Percentiles rank a stretch among this genome's conserved stretches.
phyloP scores from a whole-genome alignment of 805 yeast genomes.

The Lipomyces mesembrius region DNA sequence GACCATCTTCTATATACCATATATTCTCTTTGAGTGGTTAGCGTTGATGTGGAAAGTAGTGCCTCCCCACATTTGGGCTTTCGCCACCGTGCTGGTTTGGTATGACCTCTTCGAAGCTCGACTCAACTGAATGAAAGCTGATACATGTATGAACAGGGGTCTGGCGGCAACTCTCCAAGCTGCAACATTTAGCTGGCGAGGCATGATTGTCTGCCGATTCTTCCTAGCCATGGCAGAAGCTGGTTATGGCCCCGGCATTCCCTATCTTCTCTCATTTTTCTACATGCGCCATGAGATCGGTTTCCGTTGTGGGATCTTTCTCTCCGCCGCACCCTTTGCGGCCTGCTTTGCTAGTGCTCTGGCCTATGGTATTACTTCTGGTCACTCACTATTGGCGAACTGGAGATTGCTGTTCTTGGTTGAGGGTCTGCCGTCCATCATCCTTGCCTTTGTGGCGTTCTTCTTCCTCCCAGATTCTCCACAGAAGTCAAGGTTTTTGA shows the following conservation, averaged over 20 bases:
- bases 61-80: constrained; percentile 43
- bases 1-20: constrained; percentile 47
- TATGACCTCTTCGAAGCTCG: constrained; percentile 42
- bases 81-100: constrained; percentile 42
- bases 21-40: constrained; percentile 45
- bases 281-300: constrained; percentile 50
- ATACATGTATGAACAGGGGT: constrained; percentile 44
- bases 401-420: constrained; percentile 62
- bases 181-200: neutral
- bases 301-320: constrained; percentile 48
- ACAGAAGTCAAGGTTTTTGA: constrained; percentile 40
- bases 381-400: constrained; percentile 45
- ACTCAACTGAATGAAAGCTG: constrained; percentile 32
- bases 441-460: constrained; percentile 45
- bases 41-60: constrained; percentile 33
- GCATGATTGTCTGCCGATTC: constrained; percentile 21
- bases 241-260: constrained; percentile 51
- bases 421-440: constrained; percentile 52
- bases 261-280: constrained; percentile 49
- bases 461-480: constrained; percentile 72
- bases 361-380: constrained; percentile 51
- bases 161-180: constrained; percentile 4
- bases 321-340: constrained; percentile 47
- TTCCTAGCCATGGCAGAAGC: constrained; percentile 51
- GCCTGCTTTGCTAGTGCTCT: constrained; percentile 50